Conservation (phyloP, 257 asterid genomes). For the Lantana camara region DNA sequence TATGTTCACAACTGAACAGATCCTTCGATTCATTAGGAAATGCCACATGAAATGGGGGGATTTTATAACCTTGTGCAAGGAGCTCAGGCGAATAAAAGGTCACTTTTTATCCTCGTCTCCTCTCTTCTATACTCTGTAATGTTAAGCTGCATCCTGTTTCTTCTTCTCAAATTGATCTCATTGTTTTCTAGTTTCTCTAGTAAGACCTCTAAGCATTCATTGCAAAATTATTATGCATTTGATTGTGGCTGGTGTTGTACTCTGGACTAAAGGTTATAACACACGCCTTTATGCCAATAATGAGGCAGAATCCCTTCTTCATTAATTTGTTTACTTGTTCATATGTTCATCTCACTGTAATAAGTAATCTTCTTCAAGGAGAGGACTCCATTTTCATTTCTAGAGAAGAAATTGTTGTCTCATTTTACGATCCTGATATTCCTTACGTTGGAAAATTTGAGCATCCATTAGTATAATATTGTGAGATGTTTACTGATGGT, state of each 20-base stretch:
- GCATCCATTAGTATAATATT: too few relatives aligned
- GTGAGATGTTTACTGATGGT: conserved; percentile 15
- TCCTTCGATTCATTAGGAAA: conserved; percentile 95
- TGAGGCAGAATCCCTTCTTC: too few relatives aligned
- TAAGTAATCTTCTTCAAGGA: not conserved
- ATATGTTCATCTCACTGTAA: too few relatives aligned
- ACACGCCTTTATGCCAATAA: not conserved
- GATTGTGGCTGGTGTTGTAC: not conserved
- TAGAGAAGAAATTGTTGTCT: too few relatives aligned
- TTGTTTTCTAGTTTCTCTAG: not conserved
- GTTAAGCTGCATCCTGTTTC: conserved; percentile 24
- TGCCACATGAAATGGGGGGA: conserved; percentile 99
- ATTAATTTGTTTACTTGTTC: too few relatives aligned
- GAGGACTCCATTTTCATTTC: not conserved
- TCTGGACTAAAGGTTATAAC: conserved; percentile 3
- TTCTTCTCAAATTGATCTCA: conserved; percentile 1
- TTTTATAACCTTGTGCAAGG: conserved; percentile 98
- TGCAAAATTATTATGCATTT: conserved; percentile 13
- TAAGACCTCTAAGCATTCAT: conserved; percentile 6
- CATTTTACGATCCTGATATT: not conserved
- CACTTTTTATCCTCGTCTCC: not conserved
- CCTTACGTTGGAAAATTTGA: too few relatives aligned
- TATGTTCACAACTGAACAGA: conserved; percentile 97
- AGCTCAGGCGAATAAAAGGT: conserved; percentile 99
- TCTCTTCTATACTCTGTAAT: not conserved